Conservation (phyloP, 2,329 filamentous ascomycete genomes). For the Amauroascus verrucosus region DNA sequence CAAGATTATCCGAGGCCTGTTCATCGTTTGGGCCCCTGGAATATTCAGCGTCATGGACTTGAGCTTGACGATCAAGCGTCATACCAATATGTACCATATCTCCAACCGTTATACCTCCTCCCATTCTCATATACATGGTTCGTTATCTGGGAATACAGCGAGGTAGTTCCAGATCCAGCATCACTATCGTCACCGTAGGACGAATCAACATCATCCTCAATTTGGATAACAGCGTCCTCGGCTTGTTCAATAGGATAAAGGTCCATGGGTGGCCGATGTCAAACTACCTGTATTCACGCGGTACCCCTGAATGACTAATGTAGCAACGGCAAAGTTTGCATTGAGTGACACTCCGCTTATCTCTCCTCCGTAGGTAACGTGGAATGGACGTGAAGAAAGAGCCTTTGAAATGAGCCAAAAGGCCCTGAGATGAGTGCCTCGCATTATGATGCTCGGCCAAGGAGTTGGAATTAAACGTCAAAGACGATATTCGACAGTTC, state of each 20-base stretch:
- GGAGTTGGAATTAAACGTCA: not conserved
- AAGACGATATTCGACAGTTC: not conserved
- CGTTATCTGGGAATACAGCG: conserved; percentile 18
- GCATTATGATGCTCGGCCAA: not conserved
- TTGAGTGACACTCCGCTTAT: not conserved
- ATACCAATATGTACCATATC: conserved; percentile 16
- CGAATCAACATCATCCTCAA: conserved; percentile 10
- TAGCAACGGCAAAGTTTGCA: not conserved
- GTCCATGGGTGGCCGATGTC: not conserved
- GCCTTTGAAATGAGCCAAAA: not conserved
- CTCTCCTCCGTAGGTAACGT: no score
- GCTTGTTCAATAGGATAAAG: not conserved
- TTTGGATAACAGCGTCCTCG: conserved; percentile 4
- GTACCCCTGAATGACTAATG: not conserved
- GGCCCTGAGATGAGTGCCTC: not conserved
- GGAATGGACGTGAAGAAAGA: no score
- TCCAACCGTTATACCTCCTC: conserved; percentile 22
- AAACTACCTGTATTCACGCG: not conserved
- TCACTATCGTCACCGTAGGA: conserved; percentile 4
- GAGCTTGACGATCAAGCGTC: not conserved
- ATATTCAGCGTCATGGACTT: not conserved
- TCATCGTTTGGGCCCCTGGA: conserved; percentile 26
- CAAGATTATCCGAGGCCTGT: conserved; percentile 28
- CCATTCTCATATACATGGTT: conserved; percentile 20
- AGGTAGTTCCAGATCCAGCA: conserved; percentile 15